Evolutionary conservation across 2,329 filamentous ascomycete species (phyloP), one percentile per base, ranked within the genome.

Genomic region (Leptosphaerulina australis): DNA sequence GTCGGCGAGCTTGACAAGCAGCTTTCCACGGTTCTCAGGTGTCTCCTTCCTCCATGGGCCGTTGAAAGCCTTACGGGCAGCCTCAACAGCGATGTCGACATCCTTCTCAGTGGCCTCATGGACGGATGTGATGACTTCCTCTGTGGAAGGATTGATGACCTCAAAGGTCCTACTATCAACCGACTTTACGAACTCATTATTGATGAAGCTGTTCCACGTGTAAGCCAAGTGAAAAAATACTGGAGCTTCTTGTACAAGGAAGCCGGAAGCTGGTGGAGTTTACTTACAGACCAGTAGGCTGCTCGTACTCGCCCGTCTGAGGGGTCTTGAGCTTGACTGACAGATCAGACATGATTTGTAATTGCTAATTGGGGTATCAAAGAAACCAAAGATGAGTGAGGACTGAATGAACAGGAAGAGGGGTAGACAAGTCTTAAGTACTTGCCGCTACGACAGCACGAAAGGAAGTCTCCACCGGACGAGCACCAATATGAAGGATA

Each of bases 81-180:
- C 91, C 50, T 83, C 79, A 58, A 97, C 92, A 57, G 92, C 92
- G 53, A 91, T 77, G 74, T 86, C 83, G 71, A 84, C 80, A 79
- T 94, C 90, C 81, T 95, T 91, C 81, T 95, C 91, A 59, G 87
- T 89, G 70, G 87, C 92, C 78, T 96, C 91, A 71, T 84, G 79
- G 64, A 96, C 89, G 46, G 86, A 86, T 80, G 81, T 83, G 79
- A 96, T 95, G 69, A 90, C 84, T 76, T 91, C 86, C 76, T 96
- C 92, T 60, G 84, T 90, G 59, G 87, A 70, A 53, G 91, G 91
- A 83, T 96, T 96, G 81, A 94, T 87, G 74, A 91, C 88, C 77
- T 96, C 91, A 70, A 96, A 94, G 62, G 87, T 91, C 83, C 90
- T 88, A 79, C 91, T 91, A 66, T 96, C 90, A 58, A 88, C 86